Evolutionary conservation across 805 yeast species (phyloP), one percentile per base, ranked within the genome.

Genomic region (Millerozyma miso): DNA sequence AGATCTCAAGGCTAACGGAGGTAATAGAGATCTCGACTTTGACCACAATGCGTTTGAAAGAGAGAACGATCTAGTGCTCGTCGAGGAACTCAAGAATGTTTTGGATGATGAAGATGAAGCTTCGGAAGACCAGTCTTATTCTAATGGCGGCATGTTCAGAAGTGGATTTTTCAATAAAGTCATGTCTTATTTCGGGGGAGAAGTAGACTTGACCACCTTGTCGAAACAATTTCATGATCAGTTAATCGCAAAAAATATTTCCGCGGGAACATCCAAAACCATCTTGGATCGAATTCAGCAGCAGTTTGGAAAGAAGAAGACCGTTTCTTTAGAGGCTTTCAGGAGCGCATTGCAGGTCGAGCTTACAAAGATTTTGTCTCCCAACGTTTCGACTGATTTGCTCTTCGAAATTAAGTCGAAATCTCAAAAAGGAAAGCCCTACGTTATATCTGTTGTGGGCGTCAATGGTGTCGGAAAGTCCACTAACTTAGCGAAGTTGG

Each of bases 381-480:
- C 99, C 13, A 87, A 89, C 47, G 87, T 93, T 2, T 88, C 97
- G 1, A 81, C 90, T 1, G 95, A 93, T 58, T 65, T 91, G 45
- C 72, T 91, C 31, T 85, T 87, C 51, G 95, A 88, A 54, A 86
- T 93, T 41, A 83, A 84, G 53, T 56, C 67, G 23, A 50, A 49
- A 15, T 59, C 62, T 7, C 37, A 46, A 20, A 37, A 37, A 2
- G 58, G 61, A 4, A 60, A 78, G 6, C 97, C 99, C 2, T 91
- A 88, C 52, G 97, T 91, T n/a, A 88, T 91, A 43, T 89, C 97
- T 0, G 91, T 91, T 17, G 98, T 91, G 19, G 99, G 99, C 34
- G 99, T 91, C 16, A 91, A 91, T 62, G 99, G 99, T 36, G 99
- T 91, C 33, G 99, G 99, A 12, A 91, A 91, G 63, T 91, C 98